Evolutionary conservation across 495 filamentous ascomycete genomes (phyloP).

Genomic region (Cryomyces minteri): DNA sequence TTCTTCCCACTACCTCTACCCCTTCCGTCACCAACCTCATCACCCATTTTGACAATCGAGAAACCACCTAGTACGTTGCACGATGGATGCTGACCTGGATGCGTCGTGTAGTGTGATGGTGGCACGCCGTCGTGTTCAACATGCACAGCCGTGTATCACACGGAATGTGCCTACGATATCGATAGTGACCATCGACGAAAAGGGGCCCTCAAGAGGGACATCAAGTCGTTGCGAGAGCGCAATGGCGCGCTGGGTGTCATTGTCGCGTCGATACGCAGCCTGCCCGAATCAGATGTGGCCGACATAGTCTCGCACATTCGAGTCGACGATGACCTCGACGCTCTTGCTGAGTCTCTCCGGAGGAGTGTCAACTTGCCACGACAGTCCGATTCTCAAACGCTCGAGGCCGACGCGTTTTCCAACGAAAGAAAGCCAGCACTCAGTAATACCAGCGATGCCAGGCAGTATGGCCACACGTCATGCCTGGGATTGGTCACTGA

Average conservation of each 20-base stretch:
- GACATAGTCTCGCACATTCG: no score
- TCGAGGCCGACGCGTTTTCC: conserved; percentile 1
- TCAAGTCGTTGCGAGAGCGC: conserved; percentile 15
- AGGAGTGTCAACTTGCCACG: no score
- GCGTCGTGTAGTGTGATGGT: conserved; percentile 26
- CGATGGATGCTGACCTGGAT: no score
- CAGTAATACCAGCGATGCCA: no score
- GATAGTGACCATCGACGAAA: conserved; percentile 28
- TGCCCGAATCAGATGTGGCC: conserved; percentile 20
- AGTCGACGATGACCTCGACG: no score
- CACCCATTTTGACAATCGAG: no score
- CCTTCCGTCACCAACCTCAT: no score
- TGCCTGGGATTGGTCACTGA: conserved; percentile 1
- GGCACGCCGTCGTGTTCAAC: conserved; percentile 28
- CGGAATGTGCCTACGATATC: conserved; percentile 28
- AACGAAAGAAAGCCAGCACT: neutral
- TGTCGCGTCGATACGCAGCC: conserved; percentile 22
- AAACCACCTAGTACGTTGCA: no score
- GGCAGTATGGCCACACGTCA: no score
- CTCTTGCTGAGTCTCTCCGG: no score
- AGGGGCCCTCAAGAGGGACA: conserved; percentile 21
- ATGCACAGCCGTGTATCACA: conserved; percentile 29
- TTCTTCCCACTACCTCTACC: no score
- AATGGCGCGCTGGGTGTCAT: conserved; percentile 24
- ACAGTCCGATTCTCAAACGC: no score